Evolutionary conservation across 768 basidiomycete genomes (phyloP).

Genomic region (Mycena epipterygia): DNA sequence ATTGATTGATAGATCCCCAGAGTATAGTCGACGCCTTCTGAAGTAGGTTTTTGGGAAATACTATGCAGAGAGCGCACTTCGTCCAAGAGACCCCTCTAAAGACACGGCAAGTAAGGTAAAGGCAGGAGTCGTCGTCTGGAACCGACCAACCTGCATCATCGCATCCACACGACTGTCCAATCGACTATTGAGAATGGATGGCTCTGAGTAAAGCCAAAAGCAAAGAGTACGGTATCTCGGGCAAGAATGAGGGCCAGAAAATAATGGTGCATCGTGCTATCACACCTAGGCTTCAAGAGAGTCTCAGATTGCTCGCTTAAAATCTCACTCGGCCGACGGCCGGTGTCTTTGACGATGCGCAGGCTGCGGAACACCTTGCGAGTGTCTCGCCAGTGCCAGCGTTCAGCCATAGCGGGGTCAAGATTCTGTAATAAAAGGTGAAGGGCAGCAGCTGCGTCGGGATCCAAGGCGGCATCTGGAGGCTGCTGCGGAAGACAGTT

Average conservation of each 20-base stretch:
- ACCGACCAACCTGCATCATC: constrained; percentile 82
- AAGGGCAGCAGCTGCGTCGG: constrained; percentile 71
- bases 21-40: constrained; percentile 67
- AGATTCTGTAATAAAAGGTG: constrained; percentile 75
- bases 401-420: constrained; percentile 78
- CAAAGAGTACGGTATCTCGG: constrained; percentile 86
- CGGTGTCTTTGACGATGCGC: constrained; percentile 80
- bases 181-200: constrained; percentile 70
- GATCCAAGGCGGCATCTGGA: constrained; percentile 68
- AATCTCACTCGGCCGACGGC: constrained; percentile 76
- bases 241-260: neutral
- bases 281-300: constrained; percentile 65
- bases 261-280: neutral
- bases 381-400: constrained; percentile 98
- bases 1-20: constrained; percentile 96
- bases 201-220: constrained; percentile 92
- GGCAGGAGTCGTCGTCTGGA: constrained; percentile 1
- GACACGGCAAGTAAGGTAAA: neutral
- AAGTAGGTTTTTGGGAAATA: constrained; percentile 15
- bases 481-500: constrained; percentile 70
- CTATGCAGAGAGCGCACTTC: constrained; percentile 75
- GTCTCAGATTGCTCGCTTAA: constrained; percentile 71
- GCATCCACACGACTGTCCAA: constrained; percentile 86
- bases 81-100: constrained; percentile 81
- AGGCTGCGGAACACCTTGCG: constrained; percentile 90